A percentile compares a stretch with the other conserved stretches of the same genome.
phyloP scores from a whole-genome alignment of 345 rosid species.

The Pugionium cornutum region DNA sequence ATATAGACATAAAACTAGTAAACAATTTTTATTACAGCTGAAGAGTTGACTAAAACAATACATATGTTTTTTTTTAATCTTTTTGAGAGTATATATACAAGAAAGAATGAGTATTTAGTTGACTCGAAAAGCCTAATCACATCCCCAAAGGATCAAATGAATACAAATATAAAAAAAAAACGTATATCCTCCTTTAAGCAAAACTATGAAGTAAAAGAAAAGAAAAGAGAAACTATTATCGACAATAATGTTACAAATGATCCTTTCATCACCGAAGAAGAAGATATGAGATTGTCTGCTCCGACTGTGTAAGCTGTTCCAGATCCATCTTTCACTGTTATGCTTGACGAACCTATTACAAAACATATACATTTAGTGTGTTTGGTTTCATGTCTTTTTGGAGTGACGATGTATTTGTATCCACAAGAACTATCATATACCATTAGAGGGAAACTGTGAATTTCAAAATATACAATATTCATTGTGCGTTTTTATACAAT shows the following conservation, averaged over 20 bases:
- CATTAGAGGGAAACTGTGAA: too few species aligned
- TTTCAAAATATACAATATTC: too few species aligned
- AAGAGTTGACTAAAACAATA: background rate
- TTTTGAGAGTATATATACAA: constrained; percentile 13
- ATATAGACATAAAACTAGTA: too few species aligned
- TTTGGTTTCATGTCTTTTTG: background rate
- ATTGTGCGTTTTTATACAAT: too few species aligned
- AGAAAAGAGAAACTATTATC: constrained; percentile 43
- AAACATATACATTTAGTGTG: constrained; percentile 14
- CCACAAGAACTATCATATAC: too few species aligned
- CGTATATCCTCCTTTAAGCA: background rate
- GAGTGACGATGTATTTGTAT: too few species aligned
- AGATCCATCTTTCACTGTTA: constrained; percentile 62
- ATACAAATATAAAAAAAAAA: constrained; percentile 10
- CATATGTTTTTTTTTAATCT: constrained; percentile 4
- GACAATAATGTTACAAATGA: constrained; percentile 41
- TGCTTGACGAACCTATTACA: constrained; percentile 69
- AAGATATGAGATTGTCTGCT: constrained; percentile 53
- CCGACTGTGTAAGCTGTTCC: constrained; percentile 48
- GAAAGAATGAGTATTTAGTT: constrained; percentile 30
- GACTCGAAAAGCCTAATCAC: constrained; percentile 19
- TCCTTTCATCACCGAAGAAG: constrained; percentile 35
- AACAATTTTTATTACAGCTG: too few species aligned
- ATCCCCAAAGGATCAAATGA: constrained; percentile 18
- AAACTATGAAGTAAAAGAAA: constrained; percentile 42